A percentile compares a stretch with the other conserved stretches of the same genome.
Conservation (phyloP, 2,329 filamentous ascomycete genomes). For the Monilinia aucupariae region DNA sequence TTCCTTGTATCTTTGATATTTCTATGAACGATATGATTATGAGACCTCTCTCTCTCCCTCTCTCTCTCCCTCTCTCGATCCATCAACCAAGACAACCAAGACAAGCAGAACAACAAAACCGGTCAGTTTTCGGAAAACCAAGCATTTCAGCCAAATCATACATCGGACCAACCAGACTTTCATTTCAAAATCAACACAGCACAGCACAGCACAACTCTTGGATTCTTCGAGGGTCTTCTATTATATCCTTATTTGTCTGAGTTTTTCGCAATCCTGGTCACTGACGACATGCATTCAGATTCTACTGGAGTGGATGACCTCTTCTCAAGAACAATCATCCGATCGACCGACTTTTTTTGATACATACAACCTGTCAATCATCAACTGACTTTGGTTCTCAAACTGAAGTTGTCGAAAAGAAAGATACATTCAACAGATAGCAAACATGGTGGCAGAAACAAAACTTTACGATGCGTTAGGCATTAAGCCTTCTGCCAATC, state of each 20-base stretch:
- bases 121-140: too few species aligned
- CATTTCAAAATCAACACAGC: neutral
- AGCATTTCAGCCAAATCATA: neutral
- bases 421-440: slow-evolving; percentile 1
- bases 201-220: neutral
- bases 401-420: neutral
- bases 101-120: neutral
- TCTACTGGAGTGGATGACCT: neutral
- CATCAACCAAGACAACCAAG: neutral
- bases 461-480: slow-evolving; percentile 87
- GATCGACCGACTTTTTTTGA: neutral
- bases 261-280: slow-evolving; percentile 4
- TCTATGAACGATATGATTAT: neutral
- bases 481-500: slow-evolving; percentile 71
- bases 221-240: slow-evolving; percentile 1
- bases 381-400: neutral
- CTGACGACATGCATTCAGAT: slow-evolving; percentile 8
- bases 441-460: slow-evolving; percentile 83
- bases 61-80: neutral
- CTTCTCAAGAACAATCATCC: neutral
- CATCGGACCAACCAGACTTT: neutral
- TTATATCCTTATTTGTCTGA: neutral
- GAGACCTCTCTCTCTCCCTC: neutral
- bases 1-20: neutral
- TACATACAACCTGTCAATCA: neutral